Evolutionary conservation across 805 yeast species (phyloP).

Genomic region (Candida nanaspora): DNA sequence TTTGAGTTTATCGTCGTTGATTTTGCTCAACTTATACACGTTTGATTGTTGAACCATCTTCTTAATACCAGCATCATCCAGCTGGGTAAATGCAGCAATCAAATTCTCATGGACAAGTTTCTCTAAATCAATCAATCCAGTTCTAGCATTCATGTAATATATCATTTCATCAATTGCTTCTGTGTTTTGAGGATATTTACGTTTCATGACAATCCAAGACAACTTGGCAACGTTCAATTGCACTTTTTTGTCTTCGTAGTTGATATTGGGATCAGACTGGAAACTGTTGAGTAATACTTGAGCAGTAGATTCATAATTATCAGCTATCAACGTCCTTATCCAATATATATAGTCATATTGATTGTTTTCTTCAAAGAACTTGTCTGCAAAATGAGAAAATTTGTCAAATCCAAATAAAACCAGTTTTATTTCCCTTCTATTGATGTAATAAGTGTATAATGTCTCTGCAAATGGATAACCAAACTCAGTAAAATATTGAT

Average conservation of each 20-base stretch:
- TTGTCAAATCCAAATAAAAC: conserved; percentile 52
- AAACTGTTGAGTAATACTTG: conserved; percentile 36
- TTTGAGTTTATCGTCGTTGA: conserved; percentile 22
- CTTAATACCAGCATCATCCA: neutral
- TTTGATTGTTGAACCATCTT: neutral
- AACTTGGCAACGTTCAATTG: conserved; percentile 70
- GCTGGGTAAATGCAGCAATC: neutral
- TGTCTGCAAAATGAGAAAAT: conserved; percentile 39
- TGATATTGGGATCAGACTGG: conserved; percentile 30
- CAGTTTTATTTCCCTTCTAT: conserved; percentile 41
- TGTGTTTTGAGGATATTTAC: conserved; percentile 7
- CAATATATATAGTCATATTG: conserved; percentile 54
- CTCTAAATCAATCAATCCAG: conserved; percentile 15
- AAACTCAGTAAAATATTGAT: conserved; percentile 48
- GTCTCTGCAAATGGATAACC: conserved; percentile 64
- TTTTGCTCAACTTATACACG: neutral
- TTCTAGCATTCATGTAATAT: conserved; percentile 39
- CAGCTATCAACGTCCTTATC: conserved; percentile 56
- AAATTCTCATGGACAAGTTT: conserved; percentile 1
- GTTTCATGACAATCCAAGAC: conserved; percentile 40
- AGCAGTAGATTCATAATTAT: conserved; percentile 45
- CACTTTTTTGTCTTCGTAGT: conserved; percentile 40
- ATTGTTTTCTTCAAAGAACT: conserved; percentile 41
- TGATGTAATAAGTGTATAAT: conserved; percentile 52
- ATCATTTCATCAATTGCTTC: conserved; percentile 21